A percentile compares a stretch with the other conserved stretches of the same genome.
These are phyloP conservation scores for Dactylellina sp. DNA, from an alignment of 2,329 filamentous ascomycete species.

Conservation along the genomic window DNA sequence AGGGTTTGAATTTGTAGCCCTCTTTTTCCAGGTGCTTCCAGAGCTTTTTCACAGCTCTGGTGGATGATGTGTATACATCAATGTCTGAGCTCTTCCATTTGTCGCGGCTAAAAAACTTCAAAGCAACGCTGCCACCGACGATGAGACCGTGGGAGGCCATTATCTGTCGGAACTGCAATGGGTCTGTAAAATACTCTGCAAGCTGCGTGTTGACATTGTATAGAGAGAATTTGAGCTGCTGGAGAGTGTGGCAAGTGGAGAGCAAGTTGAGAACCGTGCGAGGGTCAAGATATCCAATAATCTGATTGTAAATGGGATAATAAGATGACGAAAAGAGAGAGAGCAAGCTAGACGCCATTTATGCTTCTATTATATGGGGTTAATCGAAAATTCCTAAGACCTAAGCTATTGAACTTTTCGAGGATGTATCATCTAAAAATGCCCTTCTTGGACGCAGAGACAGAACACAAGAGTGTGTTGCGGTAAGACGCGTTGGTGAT, in stretches of 20 bases:
- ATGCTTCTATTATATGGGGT: too few species aligned
- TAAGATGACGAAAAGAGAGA: too few species aligned
- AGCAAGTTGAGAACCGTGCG: background rate
- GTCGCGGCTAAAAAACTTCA: conserved; percentile 17
- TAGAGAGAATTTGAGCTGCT: background rate
- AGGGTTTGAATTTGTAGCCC: conserved; percentile 3
- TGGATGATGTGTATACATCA: conserved; percentile 19
- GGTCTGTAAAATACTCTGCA: conserved; percentile 4
- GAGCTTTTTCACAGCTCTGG: background rate
- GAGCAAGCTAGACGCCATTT: too few species aligned
- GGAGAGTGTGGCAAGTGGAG: background rate
- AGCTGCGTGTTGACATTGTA: conserved; percentile 4
- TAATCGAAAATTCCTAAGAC: too few species aligned
- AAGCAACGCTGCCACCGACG: conserved; percentile 27
- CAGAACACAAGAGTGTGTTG: too few species aligned
- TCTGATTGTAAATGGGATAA: background rate
- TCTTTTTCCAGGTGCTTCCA: background rate
- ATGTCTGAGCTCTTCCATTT: conserved; percentile 7
- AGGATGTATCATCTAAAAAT: too few species aligned
- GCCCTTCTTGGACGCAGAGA: too few species aligned
- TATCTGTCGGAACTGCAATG: conserved; percentile 10
- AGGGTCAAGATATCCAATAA: background rate
- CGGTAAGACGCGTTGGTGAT: too few species aligned
- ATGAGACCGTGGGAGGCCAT: conserved; percentile 18
- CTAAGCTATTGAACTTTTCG: too few species aligned